These are phyloP conservation scores for Penicillium corylophilum DNA, from an alignment of 2,329 filamentous ascomycete species.

Conservation along the genomic window DNA sequence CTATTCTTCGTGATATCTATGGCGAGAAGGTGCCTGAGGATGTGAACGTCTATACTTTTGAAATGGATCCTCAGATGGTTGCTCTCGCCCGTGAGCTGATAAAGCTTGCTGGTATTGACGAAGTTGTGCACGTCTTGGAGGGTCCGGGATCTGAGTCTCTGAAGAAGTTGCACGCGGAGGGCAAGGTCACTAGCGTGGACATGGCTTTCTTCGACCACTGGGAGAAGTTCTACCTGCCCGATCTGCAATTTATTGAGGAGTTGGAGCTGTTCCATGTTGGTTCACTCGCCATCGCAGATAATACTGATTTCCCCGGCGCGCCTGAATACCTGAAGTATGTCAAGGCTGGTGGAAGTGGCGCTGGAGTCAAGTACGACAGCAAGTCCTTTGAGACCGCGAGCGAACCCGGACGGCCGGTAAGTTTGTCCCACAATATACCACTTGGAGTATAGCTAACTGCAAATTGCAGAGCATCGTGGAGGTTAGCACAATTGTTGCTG, in stretches of 20 bases:
- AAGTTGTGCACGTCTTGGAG: conserved; percentile 36
- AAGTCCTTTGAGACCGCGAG: conserved; percentile 10
- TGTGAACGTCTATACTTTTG: conserved; percentile 38
- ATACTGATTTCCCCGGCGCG: conserved; percentile 41
- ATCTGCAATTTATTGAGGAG: conserved; percentile 36
- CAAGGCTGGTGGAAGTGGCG: conserved; percentile 22
- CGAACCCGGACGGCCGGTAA: conserved; percentile 11
- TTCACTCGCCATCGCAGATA: conserved; percentile 39
- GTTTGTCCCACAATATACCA: neutral
- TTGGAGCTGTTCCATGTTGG: conserved; percentile 33
- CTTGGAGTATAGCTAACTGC: neutral
- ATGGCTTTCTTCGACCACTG: conserved; percentile 41
- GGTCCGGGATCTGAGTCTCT: conserved; percentile 31
- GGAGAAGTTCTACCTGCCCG: conserved; percentile 38
- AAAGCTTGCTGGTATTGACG: conserved; percentile 34
- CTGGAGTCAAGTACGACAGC: conserved; percentile 27
- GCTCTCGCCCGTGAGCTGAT: conserved; percentile 33
- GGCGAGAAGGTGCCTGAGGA: conserved; percentile 13
- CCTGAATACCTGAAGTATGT: conserved; percentile 45
- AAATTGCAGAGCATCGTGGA: conserved; percentile 20
- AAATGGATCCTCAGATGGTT: conserved; percentile 34
- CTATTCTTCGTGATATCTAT: conserved; percentile 27
- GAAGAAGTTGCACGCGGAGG: conserved; percentile 26
- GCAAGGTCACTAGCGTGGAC: conserved; percentile 31
- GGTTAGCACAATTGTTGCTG: conserved; percentile 19